Conservation (phyloP, 176 grass and related monocot genomes). For the Areca catechu region DNA sequence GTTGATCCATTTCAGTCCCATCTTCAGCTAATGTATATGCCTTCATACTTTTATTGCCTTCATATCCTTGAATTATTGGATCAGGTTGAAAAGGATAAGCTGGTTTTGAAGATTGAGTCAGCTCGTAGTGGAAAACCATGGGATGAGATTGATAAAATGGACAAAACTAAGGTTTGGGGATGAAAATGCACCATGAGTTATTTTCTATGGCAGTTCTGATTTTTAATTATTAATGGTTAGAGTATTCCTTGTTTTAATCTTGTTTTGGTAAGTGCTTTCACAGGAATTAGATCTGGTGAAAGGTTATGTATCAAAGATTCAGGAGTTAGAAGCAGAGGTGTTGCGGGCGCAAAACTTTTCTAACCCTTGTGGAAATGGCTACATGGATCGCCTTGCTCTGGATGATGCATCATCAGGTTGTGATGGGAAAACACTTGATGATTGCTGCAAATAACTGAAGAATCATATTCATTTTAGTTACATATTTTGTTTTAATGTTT, state of each 20-base stretch:
- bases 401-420: constrained; percentile 51
- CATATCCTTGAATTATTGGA: constrained; percentile 3
- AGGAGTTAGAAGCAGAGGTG: constrained; percentile 74
- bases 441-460: constrained; percentile 33
- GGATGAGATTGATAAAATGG: constrained; percentile 59
- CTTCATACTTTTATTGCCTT: too few relatives aligned
- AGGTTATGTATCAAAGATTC: constrained; percentile 75
- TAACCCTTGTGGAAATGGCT: constrained; percentile 37
- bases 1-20: too few relatives aligned
- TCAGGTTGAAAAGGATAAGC: constrained; percentile 77
- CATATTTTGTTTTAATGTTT: not conserved
- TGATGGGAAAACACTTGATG: constrained; percentile 38
- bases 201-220: too few relatives aligned
- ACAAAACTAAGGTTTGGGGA: constrained; percentile 31
- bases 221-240: not conserved
- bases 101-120: constrained; percentile 70
- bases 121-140: constrained; percentile 60
- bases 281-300: constrained; percentile 65
- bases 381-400: constrained; percentile 33
- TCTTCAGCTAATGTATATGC: too few relatives aligned
- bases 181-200: not conserved
- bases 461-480: too few relatives aligned
- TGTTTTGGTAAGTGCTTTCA: not conserved
- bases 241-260: constrained; percentile 6
- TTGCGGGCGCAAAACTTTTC: constrained; percentile 47